Evolutionary conservation across 495 filamentous ascomycete species (phyloP).

Genomic region (Neurospora hispaniola): DNA sequence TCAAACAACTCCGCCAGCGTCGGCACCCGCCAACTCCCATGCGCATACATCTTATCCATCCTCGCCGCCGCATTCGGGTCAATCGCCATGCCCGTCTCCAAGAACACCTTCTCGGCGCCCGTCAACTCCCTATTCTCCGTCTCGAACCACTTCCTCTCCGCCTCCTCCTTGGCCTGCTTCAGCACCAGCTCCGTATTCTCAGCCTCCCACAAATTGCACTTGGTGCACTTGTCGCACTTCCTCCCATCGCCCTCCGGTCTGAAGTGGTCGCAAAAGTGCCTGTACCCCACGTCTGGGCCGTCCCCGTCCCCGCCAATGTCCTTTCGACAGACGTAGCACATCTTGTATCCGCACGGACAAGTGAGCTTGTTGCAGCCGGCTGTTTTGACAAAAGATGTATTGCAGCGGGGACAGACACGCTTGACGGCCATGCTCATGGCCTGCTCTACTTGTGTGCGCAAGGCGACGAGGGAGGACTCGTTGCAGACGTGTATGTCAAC

Average conservation of each 20-base stretch:
- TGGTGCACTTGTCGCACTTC: slow-evolving; percentile 64
- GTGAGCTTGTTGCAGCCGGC: slow-evolving; percentile 93
- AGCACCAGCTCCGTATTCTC: slow-evolving; percentile 80
- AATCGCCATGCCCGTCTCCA: slow-evolving; percentile 30
- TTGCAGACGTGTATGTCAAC: slow-evolving; percentile 66
- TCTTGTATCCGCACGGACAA: slow-evolving; percentile 94
- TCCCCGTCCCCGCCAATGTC: slow-evolving; percentile 42
- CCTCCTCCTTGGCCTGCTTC: slow-evolving; percentile 61
- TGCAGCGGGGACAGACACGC: slow-evolving; percentile 85
- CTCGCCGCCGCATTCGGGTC: slow-evolving; percentile 11
- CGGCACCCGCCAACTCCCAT: slow-evolving; percentile 22
- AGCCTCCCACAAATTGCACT: slow-evolving; percentile 79
- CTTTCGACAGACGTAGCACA: slow-evolving; percentile 86
- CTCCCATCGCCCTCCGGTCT: slow-evolving; percentile 58
- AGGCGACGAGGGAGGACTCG: slow-evolving; percentile 71
- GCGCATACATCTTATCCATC: slow-evolving; percentile 15
- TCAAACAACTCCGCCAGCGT: slow-evolving; percentile 36
- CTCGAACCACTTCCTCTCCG: slow-evolving; percentile 72
- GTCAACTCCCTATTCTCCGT: slow-evolving; percentile 46
- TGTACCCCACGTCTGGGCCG: slow-evolving; percentile 54
- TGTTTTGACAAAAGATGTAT: slow-evolving; percentile 81
- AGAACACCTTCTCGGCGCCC: slow-evolving; percentile 36
- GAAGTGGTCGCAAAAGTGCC: slow-evolving; percentile 94
- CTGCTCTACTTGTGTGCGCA: slow-evolving; percentile 79
- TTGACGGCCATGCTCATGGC: slow-evolving; percentile 91